These are phyloP conservation scores for Orbilia oligospora DNA, from an alignment of 2,329 filamentous ascomycete genomes.

Conservation along the genomic window DNA sequence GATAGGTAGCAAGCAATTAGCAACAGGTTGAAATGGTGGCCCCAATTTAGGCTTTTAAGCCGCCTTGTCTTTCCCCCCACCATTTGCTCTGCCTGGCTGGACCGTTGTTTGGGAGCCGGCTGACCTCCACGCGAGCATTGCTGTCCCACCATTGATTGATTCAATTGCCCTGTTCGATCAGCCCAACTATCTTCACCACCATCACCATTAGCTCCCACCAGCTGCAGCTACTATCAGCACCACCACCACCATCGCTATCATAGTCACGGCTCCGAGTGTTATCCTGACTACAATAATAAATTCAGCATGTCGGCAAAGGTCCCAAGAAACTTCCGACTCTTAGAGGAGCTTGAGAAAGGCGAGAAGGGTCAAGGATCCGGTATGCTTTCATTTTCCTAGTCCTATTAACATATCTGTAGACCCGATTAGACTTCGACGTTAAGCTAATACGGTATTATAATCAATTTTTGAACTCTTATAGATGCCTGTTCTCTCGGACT, in stretches of 20 bases:
- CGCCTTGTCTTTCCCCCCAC: constrained; percentile 4
- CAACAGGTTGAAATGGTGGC: constrained; percentile 36
- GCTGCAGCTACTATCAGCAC: no score
- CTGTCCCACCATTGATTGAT: no score
- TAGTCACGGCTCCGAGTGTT: background rate
- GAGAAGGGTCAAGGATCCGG: constrained; percentile 96
- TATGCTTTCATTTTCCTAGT: constrained; percentile 66
- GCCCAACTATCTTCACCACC: background rate
- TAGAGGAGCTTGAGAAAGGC: constrained; percentile 98
- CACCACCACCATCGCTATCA: background rate
- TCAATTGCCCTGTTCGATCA: no score
- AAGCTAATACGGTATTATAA: background rate
- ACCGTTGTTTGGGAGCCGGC: no score
- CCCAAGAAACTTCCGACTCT: constrained; percentile 93
- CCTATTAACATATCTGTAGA: no score
- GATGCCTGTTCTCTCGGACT: constrained; percentile 98
- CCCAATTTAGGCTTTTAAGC: constrained; percentile 58
- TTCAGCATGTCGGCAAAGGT: constrained; percentile 75
- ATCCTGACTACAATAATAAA: background rate
- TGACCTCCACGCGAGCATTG: constrained; percentile 40
- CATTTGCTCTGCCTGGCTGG: no score
- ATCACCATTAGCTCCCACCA: no score
- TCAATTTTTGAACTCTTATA: constrained; percentile 66
- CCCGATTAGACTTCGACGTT: no score
- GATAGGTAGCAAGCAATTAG: background rate